Percentiles rank a stretch among this genome's conserved stretches.
phyloP scores from a whole-genome alignment of 371 early-diverging fungal genomes.

The Rhizopus arrhizus region DNA sequence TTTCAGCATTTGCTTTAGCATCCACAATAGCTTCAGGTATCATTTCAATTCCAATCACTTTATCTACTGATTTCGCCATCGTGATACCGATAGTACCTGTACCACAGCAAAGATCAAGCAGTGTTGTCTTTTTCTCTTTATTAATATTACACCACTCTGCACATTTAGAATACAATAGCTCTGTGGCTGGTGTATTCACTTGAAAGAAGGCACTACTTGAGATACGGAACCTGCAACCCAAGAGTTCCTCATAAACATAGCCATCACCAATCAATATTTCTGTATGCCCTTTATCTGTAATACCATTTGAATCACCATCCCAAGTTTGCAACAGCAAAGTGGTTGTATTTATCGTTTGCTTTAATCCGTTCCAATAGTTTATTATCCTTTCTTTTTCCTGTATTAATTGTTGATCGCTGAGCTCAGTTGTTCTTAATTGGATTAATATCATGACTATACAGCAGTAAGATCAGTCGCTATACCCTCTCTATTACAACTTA shows the following conservation, averaged over 20 bases:
- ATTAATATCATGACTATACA: conserved; percentile 63
- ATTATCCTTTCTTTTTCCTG: conserved; percentile 42
- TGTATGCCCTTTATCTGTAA: conserved; percentile 52
- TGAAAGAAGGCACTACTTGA: conserved; percentile 83
- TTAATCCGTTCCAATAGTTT: conserved; percentile 33
- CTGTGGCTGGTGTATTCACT: conserved; percentile 75
- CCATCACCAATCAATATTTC: conserved; percentile 61
- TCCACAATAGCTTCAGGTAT: conserved; percentile 73
- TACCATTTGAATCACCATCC: conserved; percentile 60
- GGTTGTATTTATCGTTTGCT: conserved; percentile 35
- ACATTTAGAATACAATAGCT: conserved; percentile 63
- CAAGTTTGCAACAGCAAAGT: conserved; percentile 64
- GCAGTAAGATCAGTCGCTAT: conserved; percentile 55
- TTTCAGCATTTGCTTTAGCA: conserved; percentile 71
- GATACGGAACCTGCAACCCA: conserved; percentile 71
- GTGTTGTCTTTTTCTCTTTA: conserved; percentile 40
- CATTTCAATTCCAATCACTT: conserved; percentile 81
- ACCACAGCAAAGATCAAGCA: conserved; percentile 87
- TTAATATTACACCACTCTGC: conserved; percentile 49
- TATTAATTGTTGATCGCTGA: conserved; percentile 38
- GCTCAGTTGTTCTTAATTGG: conserved; percentile 55
- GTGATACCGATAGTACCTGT: conserved; percentile 88
- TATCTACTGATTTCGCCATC: conserved; percentile 68
- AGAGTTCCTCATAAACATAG: conserved; percentile 66
- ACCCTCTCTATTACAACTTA: conserved; percentile 24